Base-by-base conservation (phyloP, 805 yeast genomes). In the Hanseniaspora vineae region DNA sequence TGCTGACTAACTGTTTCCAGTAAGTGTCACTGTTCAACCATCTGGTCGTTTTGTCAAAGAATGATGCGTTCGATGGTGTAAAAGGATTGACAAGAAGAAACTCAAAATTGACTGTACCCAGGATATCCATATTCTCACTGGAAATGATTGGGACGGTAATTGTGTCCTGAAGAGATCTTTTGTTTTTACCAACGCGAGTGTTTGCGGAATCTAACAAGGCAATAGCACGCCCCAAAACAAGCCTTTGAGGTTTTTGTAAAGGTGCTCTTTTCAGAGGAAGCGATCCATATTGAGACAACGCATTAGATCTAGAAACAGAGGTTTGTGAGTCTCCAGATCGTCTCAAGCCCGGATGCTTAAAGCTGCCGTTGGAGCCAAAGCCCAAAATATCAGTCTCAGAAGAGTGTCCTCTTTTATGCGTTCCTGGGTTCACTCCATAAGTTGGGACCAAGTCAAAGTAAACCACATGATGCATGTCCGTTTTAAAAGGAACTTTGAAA, bases 371-470 rank as follows among this genome's bases (percentile, higher is more conserved):
- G 8, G 29, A 23, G 6, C 29, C 29, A 8, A 23, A 23, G 8
- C 29, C 29, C 3, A n/a, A 33, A 12, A 11, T 33, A 5, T 33
- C 37, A 33, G 37, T 10, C 6, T 37, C 40, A 37, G 11, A n/a
- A 4, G 15, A 44, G 17, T 4, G 29, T 2, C 14, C 35, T 29
- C 18, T 20, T 18, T 31, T 45, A 3, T 13, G 17, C 17, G 9
- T 37, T 31, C 12, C 18, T 42, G 31, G 44, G 40, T 31, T 48
- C 45, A 48, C 12, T 31, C 80, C 82, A 62, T 87, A 88, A 0
- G 97, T 86, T 20, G 96, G 96, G 15, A 89, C 87, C 48, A 89
- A 74, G 62, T 90, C 97, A 64, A 90, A 90, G 37, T 78, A 76
- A 35, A 90, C 62, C 2, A 75, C 61, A 13, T 81, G 74, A 46